Conservation (phyloP, 108 stramenopile species). For the Pseudonitzschia multiseries region DNA sequence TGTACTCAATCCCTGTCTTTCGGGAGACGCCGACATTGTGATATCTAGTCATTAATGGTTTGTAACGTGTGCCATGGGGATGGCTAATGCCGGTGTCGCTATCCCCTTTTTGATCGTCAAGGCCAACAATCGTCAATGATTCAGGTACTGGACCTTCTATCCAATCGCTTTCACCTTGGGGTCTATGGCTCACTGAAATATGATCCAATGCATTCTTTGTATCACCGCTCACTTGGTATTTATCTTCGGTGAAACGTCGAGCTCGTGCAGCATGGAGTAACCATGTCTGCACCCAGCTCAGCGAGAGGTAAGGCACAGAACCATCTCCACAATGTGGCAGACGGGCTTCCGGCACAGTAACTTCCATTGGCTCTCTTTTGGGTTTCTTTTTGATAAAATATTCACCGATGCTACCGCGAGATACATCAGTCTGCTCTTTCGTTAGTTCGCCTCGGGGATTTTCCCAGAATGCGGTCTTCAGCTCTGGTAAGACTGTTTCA, state of each 20-base stretch:
- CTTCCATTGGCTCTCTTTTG: constrained; percentile 37
- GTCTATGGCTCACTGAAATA: constrained; percentile 72
- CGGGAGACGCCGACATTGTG: constrained; percentile 63
- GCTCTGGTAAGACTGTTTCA: constrained; percentile 28
- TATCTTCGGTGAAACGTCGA: constrained; percentile 52
- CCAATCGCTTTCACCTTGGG: constrained; percentile 77
- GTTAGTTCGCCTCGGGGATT: constrained; percentile 46
- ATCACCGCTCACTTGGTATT: constrained; percentile 16
- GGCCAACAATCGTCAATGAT: constrained; percentile 13
- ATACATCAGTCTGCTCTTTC: constrained; percentile 15
- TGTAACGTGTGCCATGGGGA: constrained; percentile 86
- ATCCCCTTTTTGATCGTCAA: constrained; percentile 31
- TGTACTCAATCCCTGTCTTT: constrained; percentile 80
- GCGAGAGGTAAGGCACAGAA: constrained; percentile 78
- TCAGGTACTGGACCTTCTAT: constrained; percentile 61
- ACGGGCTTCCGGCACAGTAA: constrained; percentile 15
- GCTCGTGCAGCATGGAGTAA: constrained; percentile 79
- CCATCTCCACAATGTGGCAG: constrained; percentile 76
- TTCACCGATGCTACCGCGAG: constrained; percentile 31
- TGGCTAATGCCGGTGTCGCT: constrained; percentile 70
- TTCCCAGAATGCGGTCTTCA: constrained; percentile 68
- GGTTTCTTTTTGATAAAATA: constrained; percentile 59
- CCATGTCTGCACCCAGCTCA: constrained; percentile 87
- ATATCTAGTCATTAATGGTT: constrained; percentile 80
- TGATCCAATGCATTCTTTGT: constrained; percentile 65